These are phyloP conservation scores for Fraxinus platypoda DNA, from an alignment of 305 asterid genomes.

Conservation along the genomic window DNA sequence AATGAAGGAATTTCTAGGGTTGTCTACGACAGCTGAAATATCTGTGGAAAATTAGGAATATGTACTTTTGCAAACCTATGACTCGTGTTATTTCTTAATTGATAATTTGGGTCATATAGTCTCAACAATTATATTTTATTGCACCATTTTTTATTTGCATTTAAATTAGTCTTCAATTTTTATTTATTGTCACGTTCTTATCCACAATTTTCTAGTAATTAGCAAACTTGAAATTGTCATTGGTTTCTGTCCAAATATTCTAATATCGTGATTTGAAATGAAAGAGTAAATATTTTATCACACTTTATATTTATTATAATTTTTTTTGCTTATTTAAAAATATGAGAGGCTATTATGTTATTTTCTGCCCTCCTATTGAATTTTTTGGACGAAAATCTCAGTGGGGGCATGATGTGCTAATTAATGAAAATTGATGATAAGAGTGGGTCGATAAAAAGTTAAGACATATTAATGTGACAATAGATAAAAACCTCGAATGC, in stretches of 20 bases:
- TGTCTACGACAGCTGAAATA: neutral
- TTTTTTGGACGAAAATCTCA: neutral
- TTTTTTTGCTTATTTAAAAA: too few species aligned
- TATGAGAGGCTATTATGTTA: neutral
- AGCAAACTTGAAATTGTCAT: neutral
- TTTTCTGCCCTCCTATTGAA: neutral
- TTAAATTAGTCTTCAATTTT: neutral
- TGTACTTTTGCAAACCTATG: neutral
- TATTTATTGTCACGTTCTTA: neutral
- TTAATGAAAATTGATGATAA: neutral
- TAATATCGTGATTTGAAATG: too few species aligned
- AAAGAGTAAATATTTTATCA: neutral
- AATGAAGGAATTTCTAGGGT: conserved; percentile 19
- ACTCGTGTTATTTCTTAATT: neutral
- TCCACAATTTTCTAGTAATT: neutral
- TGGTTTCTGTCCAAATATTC: neutral
- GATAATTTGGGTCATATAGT: too few species aligned
- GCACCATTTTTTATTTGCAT: neutral
- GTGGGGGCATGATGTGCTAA: neutral
- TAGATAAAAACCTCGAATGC: neutral
- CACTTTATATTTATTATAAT: too few species aligned
- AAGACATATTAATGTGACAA: neutral
- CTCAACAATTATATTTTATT: too few species aligned
- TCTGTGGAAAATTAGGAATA: neutral
- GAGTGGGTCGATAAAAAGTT: neutral